Evolutionary conservation across 495 filamentous ascomycete genomes (phyloP).

Genomic region (Cryomyces minteri): DNA sequence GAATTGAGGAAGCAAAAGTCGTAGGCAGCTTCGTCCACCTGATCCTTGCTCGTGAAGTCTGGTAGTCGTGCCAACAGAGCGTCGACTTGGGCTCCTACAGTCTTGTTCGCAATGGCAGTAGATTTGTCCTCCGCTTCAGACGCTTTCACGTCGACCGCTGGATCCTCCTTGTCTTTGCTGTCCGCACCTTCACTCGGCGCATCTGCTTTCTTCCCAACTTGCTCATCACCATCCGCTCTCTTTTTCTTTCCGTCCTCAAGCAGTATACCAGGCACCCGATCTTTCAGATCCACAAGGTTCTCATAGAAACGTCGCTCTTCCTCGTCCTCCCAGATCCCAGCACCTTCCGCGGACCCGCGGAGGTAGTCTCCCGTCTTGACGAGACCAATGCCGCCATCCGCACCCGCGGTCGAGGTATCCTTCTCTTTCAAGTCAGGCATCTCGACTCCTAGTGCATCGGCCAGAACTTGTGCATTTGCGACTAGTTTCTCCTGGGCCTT

Average conservation of each 20-base stretch:
- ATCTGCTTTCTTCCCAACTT: conserved; percentile 24
- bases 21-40: conserved; percentile 76
- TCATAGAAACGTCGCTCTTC: conserved; percentile 97
- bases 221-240: conserved; percentile 41
- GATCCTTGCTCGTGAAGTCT: conserved; percentile 78
- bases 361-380: conserved; percentile 89
- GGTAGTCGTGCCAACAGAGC: conserved; percentile 72
- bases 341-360: conserved; percentile 71
- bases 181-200: conserved; percentile 19
- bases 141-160: conserved; percentile 17
- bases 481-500: conserved; percentile 86
- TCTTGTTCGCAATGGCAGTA: conserved; percentile 90
- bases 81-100: conserved; percentile 92
- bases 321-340: conserved; percentile 99
- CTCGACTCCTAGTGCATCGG: conserved; percentile 73
- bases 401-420: conserved; percentile 41
- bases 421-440: conserved; percentile 87
- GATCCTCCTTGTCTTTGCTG: conserved; percentile 6
- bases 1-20: conserved; percentile 99
- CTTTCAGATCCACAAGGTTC: conserved; percentile 85
- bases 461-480: conserved; percentile 76
- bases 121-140: conserved; percentile 62
- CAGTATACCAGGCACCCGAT: conserved; percentile 82
- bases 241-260: conserved; percentile 94
- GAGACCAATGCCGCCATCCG: conserved; percentile 70